Base-by-base conservation (phyloP, 2,329 filamentous ascomycete species). In the Clonostachys rhizophaga region DNA sequence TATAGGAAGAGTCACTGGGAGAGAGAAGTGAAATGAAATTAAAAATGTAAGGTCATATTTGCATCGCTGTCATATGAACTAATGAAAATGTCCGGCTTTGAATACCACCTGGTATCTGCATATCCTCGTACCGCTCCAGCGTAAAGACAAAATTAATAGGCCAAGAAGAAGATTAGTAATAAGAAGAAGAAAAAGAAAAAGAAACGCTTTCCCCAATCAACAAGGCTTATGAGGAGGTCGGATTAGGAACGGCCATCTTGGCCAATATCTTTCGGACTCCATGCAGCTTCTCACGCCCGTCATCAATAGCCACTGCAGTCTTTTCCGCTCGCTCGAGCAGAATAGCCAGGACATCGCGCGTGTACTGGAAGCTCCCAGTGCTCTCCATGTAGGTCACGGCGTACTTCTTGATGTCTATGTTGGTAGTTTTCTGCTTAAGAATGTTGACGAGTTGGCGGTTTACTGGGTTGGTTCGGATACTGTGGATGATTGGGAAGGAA, bases 401-500 rank as follows among this genome's bases (percentile, higher is more conserved):
- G 63, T 96, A 97, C 50, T 82, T 75, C 75, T 97, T 97, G 46
- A 97, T 89, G 59, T 92, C 87, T 42, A 89, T 83, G 58, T 96
- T 87, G 17, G 76, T 79, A 1, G 91, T 91, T 69, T 91, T 92
- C 67, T 96, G 91, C 67, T 89, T 89, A 40, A 97, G 75, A 47
- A 97, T 96, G 61, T 94, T 96, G 65, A 96, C 80, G 47, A 99
- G 79, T 59, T 95, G 86, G 55, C 87, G 74, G 61, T 91, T 88
- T 33, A 72, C 69, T 16, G 81, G 88, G 61, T 91, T 81, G 50
- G 86, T 72, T 50, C 89, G 87, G 56, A 97, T 95, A 64, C 87
- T 87, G 70, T 97, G 92, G 58, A 97, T 96, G 58, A 97, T 85
- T 39, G 91, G 91, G 64, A 96, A 96, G 24, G 87, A 92, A 72